Evolutionary conservation across 805 yeast species (phyloP), one percentile per base, ranked within the genome.

Genomic region (Candida montana): DNA sequence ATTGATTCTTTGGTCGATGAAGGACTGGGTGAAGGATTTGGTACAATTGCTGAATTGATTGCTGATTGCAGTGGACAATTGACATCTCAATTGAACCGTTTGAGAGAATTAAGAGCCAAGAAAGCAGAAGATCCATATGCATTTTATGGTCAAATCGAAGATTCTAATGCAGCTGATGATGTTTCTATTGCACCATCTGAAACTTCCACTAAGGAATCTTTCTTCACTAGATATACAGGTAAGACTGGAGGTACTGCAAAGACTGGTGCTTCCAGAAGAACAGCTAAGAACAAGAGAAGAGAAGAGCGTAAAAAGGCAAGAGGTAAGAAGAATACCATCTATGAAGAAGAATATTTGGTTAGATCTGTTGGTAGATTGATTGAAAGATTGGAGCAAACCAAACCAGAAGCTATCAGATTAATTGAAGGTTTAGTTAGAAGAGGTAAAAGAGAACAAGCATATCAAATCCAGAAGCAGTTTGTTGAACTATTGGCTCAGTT

Each of bases 251-350:
- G 96, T 19, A 93, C 99, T 3, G 98, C 98, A 4, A 84, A 85
- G 58, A 93, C 99, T 0, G 97, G 98, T 23, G 97, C 93, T 3
- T 82, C 96, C 0, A 77, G 99, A 62, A 76, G 83, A 56, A 90
- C 99, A 0, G 76, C 95, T 7, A 93, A 93, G 66, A 93, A 93
- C 63, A 78, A 81, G 50, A 85, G 96, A 61, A 78, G 99, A 51
- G 97, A 91, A 63, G 99, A 91, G 59, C 78, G 99, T 55, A 93
- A 93, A 67, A 76, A 80, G 46, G 99, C 99, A 2, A 79, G 95
- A 54, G 99, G 99, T 46, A 88, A 95, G 69, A 93, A 93, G 67
- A 98, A 98, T 35, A 91, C 97, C 7, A 84, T 93, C 17, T 93
- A 93, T 57, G 99, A 93, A 62, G 99, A 93, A 61, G 98, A 93